Percentiles rank a stretch among this genome's conserved stretches.
phyloP scores from a whole-genome alignment of 169 alveolate genomes.

The Plasmodium chabaudi region DNA sequence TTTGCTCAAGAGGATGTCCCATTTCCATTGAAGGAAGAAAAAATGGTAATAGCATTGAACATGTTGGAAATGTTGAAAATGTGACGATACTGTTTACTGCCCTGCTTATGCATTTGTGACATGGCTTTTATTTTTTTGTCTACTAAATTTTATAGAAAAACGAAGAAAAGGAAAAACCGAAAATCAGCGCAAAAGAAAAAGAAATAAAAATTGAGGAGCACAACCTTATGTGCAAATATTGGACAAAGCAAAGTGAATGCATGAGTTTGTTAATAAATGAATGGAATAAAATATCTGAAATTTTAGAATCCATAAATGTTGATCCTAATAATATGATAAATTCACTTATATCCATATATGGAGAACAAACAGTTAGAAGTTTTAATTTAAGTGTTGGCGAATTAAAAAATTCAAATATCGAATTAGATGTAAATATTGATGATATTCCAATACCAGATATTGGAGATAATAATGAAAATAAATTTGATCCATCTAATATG shows the following conservation, averaged over 20 bases:
- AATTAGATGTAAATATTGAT: slow-evolving; percentile 59
- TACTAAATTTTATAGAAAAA: slow-evolving; percentile 11
- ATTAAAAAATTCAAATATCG: slow-evolving; percentile 56
- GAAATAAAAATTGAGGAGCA: slow-evolving; percentile 75
- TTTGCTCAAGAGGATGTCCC: slow-evolving; percentile 29
- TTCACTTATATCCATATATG: slow-evolving; percentile 62
- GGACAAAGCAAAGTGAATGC: slow-evolving; percentile 75
- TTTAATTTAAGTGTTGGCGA: slow-evolving; percentile 54
- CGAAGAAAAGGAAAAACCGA: slow-evolving; percentile 37
- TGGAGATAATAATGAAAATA: slow-evolving; percentile 22
- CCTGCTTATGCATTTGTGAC: too few species aligned
- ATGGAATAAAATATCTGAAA: slow-evolving; percentile 72
- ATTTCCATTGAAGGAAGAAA: slow-evolving; percentile 14
- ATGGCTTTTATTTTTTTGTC: too few species aligned
- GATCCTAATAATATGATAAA: slow-evolving; percentile 67
- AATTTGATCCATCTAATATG: slow-evolving; percentile 62
- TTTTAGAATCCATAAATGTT: slow-evolving; percentile 59
- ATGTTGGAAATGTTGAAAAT: not conserved
- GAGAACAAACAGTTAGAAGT: slow-evolving; percentile 56
- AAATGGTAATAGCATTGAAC: slow-evolving; percentile 20
- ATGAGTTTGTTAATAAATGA: slow-evolving; percentile 72
- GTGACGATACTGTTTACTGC: too few species aligned
- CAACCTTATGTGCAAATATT: slow-evolving; percentile 51
- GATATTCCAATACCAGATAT: slow-evolving; percentile 44
- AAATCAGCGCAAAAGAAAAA: slow-evolving; percentile 63